Evolutionary conservation across 768 basidiomycete species (phyloP), one percentile per base, ranked within the genome.

Genomic region (Tricholoma saponaceum): DNA sequence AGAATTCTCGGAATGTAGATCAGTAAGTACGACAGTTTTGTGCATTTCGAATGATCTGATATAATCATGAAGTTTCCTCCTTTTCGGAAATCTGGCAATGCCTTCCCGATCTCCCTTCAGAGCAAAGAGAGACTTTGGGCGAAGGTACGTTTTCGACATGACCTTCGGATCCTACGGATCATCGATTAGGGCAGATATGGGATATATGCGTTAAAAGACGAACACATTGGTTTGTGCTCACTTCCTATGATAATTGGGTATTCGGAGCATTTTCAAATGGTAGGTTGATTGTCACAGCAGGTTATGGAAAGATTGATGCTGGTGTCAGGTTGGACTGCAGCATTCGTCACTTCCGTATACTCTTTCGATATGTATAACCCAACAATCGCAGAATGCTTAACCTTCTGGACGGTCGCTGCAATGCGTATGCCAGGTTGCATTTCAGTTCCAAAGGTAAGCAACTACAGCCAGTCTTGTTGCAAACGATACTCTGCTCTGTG

Each of bases 221-320:
- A 23, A 76, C 78, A 3, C 79, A 74, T 26, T 83, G 79, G 75
- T 86, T 86, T 53, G 76, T 84, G 14, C 63, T 86, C 52, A 84
- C 84, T 5, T 81, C 80, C 3, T 86, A 85, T 63, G 75, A 79
- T 47, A 76, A 81, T 14, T 86, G 84, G 85, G 72, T 80, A 5
- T 86, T 86, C 62, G 85, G 85, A 4, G 77, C 72, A 20, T 86
- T 85, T 64, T 82, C 83, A n/a, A 66, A 69, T 64, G 81, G 85
- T 83, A 66, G 59, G 44, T 37, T 25, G 41, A 14, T 23, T 33
- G 33, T 53, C 32, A 20, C 0, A 8, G 46, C 0, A 18, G 18
- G 23, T n/a, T 7, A 33, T 52, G 28, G 46, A 33, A 18, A 60
- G n/a, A 30, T 9, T 54, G 25, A 26, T 26, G 12, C 22, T 26